phyloP scores from a whole-genome alignment of 208 protist genomes.

The Endotrypanum monterogeii region DNA sequence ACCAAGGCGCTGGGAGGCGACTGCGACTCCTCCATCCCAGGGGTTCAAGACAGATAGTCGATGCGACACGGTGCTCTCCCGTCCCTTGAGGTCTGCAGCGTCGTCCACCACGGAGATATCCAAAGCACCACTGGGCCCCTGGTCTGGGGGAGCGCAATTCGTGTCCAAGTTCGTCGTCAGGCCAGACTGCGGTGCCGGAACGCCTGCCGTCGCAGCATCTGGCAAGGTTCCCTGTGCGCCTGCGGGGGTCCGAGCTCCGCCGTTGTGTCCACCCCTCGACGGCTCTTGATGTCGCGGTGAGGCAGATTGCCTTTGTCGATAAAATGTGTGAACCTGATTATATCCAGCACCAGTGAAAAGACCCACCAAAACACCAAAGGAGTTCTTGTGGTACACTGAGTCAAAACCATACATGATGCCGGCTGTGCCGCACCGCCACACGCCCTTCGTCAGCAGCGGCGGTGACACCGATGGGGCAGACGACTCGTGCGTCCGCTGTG shows the following conservation, averaged over 20 bases:
- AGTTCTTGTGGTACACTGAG: conserved; percentile 38
- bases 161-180: background rate
- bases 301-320: conserved; percentile 15
- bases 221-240: background rate
- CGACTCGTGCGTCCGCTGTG: background rate
- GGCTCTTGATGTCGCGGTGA: background rate
- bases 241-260: background rate
- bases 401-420: conserved; percentile 48
- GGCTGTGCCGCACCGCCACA: background rate
- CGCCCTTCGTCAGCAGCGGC: background rate
- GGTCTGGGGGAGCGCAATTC: background rate
- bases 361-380: conserved; percentile 40
- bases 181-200: background rate
- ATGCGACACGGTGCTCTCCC: background rate
- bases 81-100: background rate
- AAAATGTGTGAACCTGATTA: conserved; percentile 17
- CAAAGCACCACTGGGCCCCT: background rate
- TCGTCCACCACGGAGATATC: background rate
- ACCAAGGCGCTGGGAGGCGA: conserved; percentile 18
- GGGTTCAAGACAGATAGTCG: background rate
- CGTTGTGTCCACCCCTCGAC: background rate
- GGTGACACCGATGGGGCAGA: background rate
- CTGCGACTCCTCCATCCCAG: background rate
- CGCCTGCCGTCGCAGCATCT: background rate
- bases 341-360: conserved; percentile 44